Evolutionary conservation across 108 stramenopile genomes (phyloP), one percentile per base, ranked within the genome.

Genomic region (Fistulifera solaris): DNA sequence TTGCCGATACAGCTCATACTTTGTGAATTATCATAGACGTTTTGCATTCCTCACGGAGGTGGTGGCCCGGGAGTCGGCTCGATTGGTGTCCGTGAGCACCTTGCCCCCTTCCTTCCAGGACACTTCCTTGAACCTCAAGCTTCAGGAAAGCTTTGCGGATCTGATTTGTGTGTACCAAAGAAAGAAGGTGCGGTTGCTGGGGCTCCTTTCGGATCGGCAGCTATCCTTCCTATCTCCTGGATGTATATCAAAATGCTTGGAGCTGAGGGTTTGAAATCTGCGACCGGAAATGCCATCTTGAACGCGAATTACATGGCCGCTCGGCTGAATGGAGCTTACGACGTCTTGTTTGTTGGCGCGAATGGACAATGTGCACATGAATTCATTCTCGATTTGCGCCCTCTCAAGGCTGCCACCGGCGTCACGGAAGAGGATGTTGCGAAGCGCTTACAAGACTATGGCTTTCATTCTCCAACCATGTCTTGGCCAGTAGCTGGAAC

Each of bases 191-290:
- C 91, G 7, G 75, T 94, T 43, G 85, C 96, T 1, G 98, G 88
- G n/a, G 96, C 98, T 7, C 98, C 96, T 8, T 99, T 94, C 63
- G 98, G 98, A 31, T 95, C 94, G 44, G 94, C 98, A 1, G 87
- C 93, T 31, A 99, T 99, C 62, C 89, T 99, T 28, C 96, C 96
- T 52, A 99, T 99, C 62, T 95, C 96, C 1, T 99, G 96, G 96
- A 97, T 99, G 96, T 99, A 98, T 76, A 96, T 99, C 55, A 96
- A 96, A 61, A 98, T 99, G 96, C 76, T 95, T 47, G 96, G 96
- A 24, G 76, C 81, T 40, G 82, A 85, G 31, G 98, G 98, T 27
- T 70, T 98, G 15, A 88, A 80, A 65, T 65, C 77, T 45, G 81
- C 94, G n/a, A 95, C 95, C 7, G 67, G 77, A 39, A 54, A 85